Evolutionary conservation across 2,329 filamentous ascomycete genomes (phyloP).

Genomic region (Rutstroemia sp.): DNA sequence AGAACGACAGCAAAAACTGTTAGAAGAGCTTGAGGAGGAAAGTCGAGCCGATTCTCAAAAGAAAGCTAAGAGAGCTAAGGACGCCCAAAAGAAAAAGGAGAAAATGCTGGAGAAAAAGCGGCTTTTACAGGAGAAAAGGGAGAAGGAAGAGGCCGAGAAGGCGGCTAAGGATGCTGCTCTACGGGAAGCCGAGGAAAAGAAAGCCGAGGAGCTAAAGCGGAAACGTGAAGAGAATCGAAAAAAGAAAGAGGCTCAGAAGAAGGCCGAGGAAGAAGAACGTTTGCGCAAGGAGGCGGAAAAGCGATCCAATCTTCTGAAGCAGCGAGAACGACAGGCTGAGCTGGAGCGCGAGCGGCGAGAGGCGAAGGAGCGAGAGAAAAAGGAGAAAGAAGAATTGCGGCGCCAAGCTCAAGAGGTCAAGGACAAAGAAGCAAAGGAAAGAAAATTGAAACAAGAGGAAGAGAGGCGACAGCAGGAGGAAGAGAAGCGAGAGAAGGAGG

Average conservation of each 20-base stretch:
- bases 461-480: slow-evolving; percentile 54
- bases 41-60: slow-evolving; percentile 66
- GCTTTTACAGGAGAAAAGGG: slow-evolving; percentile 61
- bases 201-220: slow-evolving; percentile 69
- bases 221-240: slow-evolving; percentile 86
- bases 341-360: slow-evolving; percentile 77
- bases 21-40: slow-evolving; percentile 89
- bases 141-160: slow-evolving; percentile 79
- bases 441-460: slow-evolving; percentile 50
- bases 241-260: slow-evolving; percentile 86
- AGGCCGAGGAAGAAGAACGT: slow-evolving; percentile 83
- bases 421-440: slow-evolving; percentile 47
- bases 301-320: slow-evolving; percentile 70
- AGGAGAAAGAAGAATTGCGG: slow-evolving; percentile 73
- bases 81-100: slow-evolving; percentile 92
- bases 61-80: slow-evolving; percentile 87
- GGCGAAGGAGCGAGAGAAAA: slow-evolving; percentile 74
- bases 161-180: slow-evolving; percentile 76
- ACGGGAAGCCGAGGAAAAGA: slow-evolving; percentile 69
- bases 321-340: slow-evolving; percentile 79
- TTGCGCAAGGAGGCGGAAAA: slow-evolving; percentile 80
- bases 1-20: slow-evolving; percentile 82
- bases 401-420: slow-evolving; percentile 70
- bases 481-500: slow-evolving; percentile 53
- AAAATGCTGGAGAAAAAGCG: slow-evolving; percentile 64